Evolutionary conservation across 495 filamentous ascomycete genomes (phyloP).

Genomic region (Daldinia concentrica): DNA sequence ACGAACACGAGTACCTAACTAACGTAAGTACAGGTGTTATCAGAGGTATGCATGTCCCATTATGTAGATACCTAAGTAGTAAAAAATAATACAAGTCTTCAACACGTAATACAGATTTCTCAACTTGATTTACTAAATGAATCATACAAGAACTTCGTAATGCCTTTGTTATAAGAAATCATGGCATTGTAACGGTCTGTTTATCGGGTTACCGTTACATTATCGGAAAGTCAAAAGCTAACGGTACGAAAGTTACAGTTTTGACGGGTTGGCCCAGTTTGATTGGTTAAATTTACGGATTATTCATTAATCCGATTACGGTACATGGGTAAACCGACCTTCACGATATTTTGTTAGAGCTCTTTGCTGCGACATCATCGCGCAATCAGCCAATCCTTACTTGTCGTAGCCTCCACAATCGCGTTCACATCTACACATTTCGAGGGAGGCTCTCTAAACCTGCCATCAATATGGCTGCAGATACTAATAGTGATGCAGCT

Average conservation of each 20-base stretch:
- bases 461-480: conserved; percentile 59
- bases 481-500: conserved; percentile 66
- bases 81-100: too few relatives aligned
- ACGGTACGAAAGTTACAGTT: neutral
- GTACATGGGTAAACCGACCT: conserved; percentile 9
- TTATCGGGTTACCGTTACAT: neutral
- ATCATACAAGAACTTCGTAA: too few relatives aligned
- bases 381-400: conserved; percentile 30
- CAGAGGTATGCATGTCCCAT: too few relatives aligned
- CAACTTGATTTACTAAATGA: too few relatives aligned
- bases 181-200: neutral
- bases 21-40: neutral
- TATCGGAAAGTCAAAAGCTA: neutral
- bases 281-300: conserved; percentile 23
- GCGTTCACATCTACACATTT: conserved; percentile 18
- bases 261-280: neutral
- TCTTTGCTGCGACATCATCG: conserved; percentile 41
- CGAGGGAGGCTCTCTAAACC: conserved; percentile 39
- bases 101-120: too few relatives aligned
- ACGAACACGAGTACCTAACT: conserved; percentile 8
- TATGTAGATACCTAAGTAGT: too few relatives aligned
- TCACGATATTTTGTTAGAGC: conserved; percentile 35
- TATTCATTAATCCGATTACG: conserved; percentile 31
- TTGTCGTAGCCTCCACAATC: conserved; percentile 23
- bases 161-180: neutral